Evolutionary conservation across 176 grass and related monocot species (phyloP), one percentile per base, ranked within the genome.

Genomic region (Triticum dicoccoides): DNA sequence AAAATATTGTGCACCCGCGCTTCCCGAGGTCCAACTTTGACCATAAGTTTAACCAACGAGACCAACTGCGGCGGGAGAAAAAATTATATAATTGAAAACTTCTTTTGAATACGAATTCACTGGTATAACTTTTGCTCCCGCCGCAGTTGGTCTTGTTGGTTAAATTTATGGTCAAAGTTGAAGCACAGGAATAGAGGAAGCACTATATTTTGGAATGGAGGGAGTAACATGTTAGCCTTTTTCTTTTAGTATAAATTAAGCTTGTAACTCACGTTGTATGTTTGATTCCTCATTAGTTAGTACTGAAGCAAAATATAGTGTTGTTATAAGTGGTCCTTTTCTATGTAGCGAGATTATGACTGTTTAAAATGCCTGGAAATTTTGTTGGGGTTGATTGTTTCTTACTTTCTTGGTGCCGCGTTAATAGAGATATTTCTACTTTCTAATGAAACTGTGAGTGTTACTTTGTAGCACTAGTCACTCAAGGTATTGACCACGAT

Each of bases 321-420:
- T 20, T 71, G 18, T 58, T 77, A 37, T 9, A 66, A 85, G 5
- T 81, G 18, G 56, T 61, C 58, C 21, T 86, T 51, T 61, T 69
- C 35, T 21, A 21, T 86, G 3, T 58, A 75, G 15, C 13, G 27
- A 84, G 24, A 24, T 39, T 70, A 63, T 59, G 33, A 67, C 20
- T 67, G 2, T 67, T 59, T 61, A 45, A 12, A 68, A 56, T 1
- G 30, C 59, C 24, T 67, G 12, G 21, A 59, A 85, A 30, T 66
- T 71, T 59, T 84, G 3, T 64, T 84, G 76, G 3, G 73, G n/a
- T 59, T 23, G 8, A 76, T 82, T 71, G 38, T 8, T 80, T 81
- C 11, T 85, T 86, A 30, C 10, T 82, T 23, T 15, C 64, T 77
- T 68, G 25, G 69, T 89, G 3, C 11, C 61, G 3, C 9, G 10